phyloP scores from a whole-genome alignment of 176 grass and related monocot genomes.

The bread wheat (Triticum aestivum) region DNA sequence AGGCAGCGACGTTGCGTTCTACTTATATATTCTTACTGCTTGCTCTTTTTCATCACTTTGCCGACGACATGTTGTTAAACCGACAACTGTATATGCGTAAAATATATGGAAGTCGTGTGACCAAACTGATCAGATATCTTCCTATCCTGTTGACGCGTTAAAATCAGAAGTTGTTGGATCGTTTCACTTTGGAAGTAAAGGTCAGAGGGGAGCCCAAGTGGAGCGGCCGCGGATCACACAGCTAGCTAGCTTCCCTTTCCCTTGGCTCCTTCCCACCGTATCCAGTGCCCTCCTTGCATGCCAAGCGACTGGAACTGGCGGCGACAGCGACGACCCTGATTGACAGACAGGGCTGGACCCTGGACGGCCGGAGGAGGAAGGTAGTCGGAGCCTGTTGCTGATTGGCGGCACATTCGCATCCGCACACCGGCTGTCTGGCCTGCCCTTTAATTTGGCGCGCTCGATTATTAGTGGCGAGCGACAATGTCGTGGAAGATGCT shows the following conservation, averaged over 20 bases:
- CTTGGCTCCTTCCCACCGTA: conserved; percentile 14
- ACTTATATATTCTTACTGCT: background rate
- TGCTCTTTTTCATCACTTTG: background rate
- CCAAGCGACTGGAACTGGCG: conserved; percentile 43
- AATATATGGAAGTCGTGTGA: background rate
- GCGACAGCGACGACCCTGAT: conserved; percentile 26
- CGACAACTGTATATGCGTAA: background rate
- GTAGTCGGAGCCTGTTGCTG: background rate
- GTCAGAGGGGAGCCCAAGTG: conserved; percentile 39
- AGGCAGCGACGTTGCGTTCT: background rate
- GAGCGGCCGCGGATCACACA: conserved; percentile 20
- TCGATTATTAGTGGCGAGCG: background rate
- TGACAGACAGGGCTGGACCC: background rate
- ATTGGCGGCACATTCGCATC: conserved; percentile 32
- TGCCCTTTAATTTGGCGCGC: background rate
- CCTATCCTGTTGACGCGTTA: conserved; percentile 20
- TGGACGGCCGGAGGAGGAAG: background rate
- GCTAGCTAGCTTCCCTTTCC: background rate
- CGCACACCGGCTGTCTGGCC: background rate
- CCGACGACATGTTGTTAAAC: background rate
- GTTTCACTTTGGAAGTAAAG: conserved; percentile 13
- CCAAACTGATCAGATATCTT: background rate
- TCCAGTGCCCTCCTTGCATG: conserved; percentile 40
- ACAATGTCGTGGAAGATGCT: background rate
- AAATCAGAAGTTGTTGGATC: conserved; percentile 44